Evolutionary conservation across 2,329 filamentous ascomycete species (phyloP).

Genomic region (Cordyceps sp.): DNA sequence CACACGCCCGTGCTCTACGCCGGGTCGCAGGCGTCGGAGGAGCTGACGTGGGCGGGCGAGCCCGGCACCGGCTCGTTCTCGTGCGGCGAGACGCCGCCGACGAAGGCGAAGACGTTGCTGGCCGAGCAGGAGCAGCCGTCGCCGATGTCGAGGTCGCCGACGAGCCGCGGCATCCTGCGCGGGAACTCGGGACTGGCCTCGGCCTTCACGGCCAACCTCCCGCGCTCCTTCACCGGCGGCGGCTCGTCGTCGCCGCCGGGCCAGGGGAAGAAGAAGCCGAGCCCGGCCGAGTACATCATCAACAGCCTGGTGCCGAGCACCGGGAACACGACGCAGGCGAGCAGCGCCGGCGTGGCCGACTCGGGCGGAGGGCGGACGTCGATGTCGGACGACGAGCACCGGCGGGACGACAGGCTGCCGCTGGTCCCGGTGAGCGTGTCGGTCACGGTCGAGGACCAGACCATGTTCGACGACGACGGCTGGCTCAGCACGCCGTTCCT

Average conservation of each 20-base stretch:
- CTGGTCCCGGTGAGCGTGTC: conserved; percentile 34
- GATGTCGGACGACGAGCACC: conserved; percentile 35
- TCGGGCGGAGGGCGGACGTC: conserved; percentile 31
- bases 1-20: conserved; percentile 38
- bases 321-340: conserved; percentile 32
- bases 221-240: conserved; percentile 23
- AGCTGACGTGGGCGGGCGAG: conserved; percentile 33
- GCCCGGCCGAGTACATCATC: conserved; percentile 44
- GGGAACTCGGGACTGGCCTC: conserved; percentile 38
- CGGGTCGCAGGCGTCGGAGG: conserved; percentile 40
- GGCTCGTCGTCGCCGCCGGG: conserved; percentile 27
- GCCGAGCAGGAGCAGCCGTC: conserved; percentile 29
- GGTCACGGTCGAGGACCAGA: conserved; percentile 41
- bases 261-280: conserved; percentile 34
- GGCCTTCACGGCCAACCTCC: conserved; percentile 37
- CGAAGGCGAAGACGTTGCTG: conserved; percentile 27
- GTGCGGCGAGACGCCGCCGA: conserved; percentile 44
- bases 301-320: conserved; percentile 32
- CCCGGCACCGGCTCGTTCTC: conserved; percentile 41
- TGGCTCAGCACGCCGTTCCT: conserved; percentile 44
- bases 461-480: conserved; percentile 52
- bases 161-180: conserved; percentile 33
- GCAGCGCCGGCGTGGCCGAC: conserved; percentile 26
- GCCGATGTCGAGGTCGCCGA: conserved; percentile 42
- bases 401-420: conserved; percentile 26